Conservation (phyloP, 2,329 filamentous ascomycete genomes). For the Albophoma yamanashiensis region DNA sequence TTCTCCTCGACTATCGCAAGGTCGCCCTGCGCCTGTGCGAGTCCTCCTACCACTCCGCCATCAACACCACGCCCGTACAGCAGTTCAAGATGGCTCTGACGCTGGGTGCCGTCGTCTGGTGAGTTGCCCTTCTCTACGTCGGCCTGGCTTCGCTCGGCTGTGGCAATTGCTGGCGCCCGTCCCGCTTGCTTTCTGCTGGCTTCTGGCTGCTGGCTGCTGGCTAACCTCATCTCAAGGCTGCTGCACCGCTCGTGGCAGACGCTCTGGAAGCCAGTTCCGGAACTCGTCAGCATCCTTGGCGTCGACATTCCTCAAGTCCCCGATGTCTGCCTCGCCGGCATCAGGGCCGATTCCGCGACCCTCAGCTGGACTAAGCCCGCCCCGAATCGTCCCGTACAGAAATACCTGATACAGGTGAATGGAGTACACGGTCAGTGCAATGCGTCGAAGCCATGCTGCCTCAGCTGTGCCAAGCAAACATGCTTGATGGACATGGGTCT, state of each 20-base stretch:
- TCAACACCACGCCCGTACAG: constrained; percentile 35
- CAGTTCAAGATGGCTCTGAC: constrained; percentile 46
- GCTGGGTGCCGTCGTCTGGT: constrained; percentile 43
- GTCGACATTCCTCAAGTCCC: constrained; percentile 89
- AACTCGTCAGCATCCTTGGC: constrained; percentile 82
- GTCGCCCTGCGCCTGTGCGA: constrained; percentile 17
- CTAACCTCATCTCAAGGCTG: constrained; percentile 44
- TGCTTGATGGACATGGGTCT: not conserved
- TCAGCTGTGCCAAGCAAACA: not conserved
- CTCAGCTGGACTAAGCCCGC: constrained; percentile 80
- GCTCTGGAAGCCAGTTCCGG: constrained; percentile 79
- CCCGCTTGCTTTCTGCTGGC: constrained; percentile 1
- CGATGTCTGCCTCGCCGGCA: constrained; percentile 80
- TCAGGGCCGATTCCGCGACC: constrained; percentile 76
- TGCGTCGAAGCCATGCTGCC: not conserved
- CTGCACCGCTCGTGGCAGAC: constrained; percentile 80
- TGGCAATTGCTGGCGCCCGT: not conserved
- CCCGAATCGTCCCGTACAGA: constrained; percentile 57
- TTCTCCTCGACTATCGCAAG: constrained; percentile 21
- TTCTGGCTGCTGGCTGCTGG: constrained; percentile 1
- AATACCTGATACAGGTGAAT: constrained; percentile 89
- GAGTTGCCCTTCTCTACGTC: constrained; percentile 14
- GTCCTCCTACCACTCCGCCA: constrained; percentile 20
- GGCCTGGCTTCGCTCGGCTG: not conserved
- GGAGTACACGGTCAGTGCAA: constrained; percentile 66